phyloP scores from a whole-genome alignment of 495 filamentous ascomycete genomes.

The Penicillium herquei region DNA sequence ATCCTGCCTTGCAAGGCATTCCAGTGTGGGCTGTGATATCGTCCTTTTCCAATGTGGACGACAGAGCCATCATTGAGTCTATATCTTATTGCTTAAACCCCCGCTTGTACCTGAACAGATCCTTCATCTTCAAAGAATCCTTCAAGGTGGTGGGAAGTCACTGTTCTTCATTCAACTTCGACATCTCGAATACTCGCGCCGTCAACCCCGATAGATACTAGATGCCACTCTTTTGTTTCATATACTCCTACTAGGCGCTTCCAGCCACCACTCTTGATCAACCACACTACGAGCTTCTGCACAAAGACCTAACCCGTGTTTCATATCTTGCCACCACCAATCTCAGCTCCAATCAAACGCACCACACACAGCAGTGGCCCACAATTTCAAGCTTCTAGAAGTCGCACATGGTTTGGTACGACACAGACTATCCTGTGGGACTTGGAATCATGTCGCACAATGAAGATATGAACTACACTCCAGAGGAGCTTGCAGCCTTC shows the following conservation, averaged over 20 bases:
- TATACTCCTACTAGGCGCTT: constrained; percentile 11
- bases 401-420: constrained; percentile 4
- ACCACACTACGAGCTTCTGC: constrained; percentile 10
- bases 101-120: constrained; percentile 6
- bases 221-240: constrained; percentile 4
- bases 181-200: not conserved
- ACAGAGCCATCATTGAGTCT: constrained; percentile 16
- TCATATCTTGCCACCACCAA: constrained; percentile 26
- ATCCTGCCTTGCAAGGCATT: constrained; percentile 42
- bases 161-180: not conserved
- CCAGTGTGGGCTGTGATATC: constrained; percentile 31
- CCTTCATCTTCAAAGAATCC: constrained; percentile 17
- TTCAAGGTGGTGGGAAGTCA: not conserved
- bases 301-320: constrained; percentile 20
- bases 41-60: constrained; percentile 16
- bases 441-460: constrained; percentile 20
- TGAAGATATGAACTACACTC: constrained; percentile 17
- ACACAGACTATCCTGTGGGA: not conserved
- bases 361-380: not conserved
- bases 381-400: constrained; percentile 1
- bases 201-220: not conserved
- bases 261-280: constrained; percentile 6
- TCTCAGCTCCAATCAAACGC: constrained; percentile 19
- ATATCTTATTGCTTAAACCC: constrained; percentile 19
- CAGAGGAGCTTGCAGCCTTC: constrained; percentile 30